Percentiles rank a stretch among this genome's conserved stretches.
phyloP scores from a whole-genome alignment of 108 stramenopile species.

The Fistulifera pelliculosa region DNA sequence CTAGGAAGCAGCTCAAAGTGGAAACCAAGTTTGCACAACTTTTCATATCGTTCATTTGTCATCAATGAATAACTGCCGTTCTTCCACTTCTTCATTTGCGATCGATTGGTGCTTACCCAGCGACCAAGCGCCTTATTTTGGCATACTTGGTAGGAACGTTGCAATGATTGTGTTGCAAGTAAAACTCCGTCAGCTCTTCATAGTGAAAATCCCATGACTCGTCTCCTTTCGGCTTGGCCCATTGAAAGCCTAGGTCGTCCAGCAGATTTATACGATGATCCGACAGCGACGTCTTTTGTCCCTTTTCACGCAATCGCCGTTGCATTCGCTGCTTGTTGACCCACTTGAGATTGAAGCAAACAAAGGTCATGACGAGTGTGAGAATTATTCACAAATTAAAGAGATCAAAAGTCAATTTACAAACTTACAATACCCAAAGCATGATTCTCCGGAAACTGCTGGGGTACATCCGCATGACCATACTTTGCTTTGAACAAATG shows the following conservation, averaged over 20 bases:
- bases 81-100: background rate
- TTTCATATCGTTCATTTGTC: too few species aligned
- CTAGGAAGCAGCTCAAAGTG: too few species aligned
- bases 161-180: conserved; percentile 24
- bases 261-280: conserved; percentile 20
- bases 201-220: conserved; percentile 44
- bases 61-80: too few species aligned
- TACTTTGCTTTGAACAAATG: conserved; percentile 17
- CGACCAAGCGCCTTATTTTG: conserved; percentile 39
- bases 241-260: conserved; percentile 43
- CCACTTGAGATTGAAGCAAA: conserved; percentile 3
- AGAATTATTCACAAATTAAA: too few species aligned
- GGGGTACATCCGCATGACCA: conserved; percentile 49
- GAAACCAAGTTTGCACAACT: too few species aligned
- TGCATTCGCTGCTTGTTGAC: conserved; percentile 66
- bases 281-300: conserved; percentile 31
- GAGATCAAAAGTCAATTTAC: too few species aligned
- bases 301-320: conserved; percentile 25
- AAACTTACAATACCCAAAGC: conserved; percentile 31
- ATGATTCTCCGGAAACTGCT: conserved; percentile 32
- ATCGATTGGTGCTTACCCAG: conserved; percentile 40
- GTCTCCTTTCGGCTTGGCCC: conserved; percentile 47
- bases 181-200: conserved; percentile 30
- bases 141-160: conserved; percentile 46
- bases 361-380: background rate